phyloP scores from a whole-genome alignment of 2,329 filamentous ascomycete species.

The Endoconidiophora laricicola region DNA sequence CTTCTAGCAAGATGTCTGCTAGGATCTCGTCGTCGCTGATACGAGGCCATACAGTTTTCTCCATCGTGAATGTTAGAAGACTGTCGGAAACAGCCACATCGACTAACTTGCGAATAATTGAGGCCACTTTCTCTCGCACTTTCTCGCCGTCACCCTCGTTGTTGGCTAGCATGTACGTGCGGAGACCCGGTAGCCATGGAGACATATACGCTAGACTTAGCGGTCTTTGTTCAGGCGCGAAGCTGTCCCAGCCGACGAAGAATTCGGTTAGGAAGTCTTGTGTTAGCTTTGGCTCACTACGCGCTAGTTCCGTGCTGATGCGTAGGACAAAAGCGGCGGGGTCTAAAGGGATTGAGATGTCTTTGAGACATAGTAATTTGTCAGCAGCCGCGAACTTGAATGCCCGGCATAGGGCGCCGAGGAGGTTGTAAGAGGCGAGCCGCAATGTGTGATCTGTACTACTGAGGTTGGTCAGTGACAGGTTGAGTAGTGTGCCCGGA shows the following conservation, averaged over 20 bases:
- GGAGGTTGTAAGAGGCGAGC: constrained; percentile 49
- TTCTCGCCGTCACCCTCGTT: constrained; percentile 48
- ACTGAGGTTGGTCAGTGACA: constrained; percentile 49
- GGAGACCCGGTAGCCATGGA: constrained; percentile 47
- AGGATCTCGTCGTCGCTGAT: constrained; percentile 49
- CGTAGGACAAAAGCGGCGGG: constrained; percentile 47
- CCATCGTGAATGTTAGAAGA: constrained; percentile 40
- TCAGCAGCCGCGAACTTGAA: constrained; percentile 50
- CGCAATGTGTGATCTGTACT: constrained; percentile 43
- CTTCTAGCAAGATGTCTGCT: constrained; percentile 50
- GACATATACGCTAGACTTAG: constrained; percentile 53
- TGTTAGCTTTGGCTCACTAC: constrained; percentile 48
- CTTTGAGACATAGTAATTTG: constrained; percentile 45
- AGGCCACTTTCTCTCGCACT: constrained; percentile 45
- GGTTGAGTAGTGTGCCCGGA: constrained; percentile 50
- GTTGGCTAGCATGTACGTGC: constrained; percentile 37
- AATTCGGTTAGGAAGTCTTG: constrained; percentile 57
- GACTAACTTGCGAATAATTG: constrained; percentile 48
- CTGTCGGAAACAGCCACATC: constrained; percentile 47
- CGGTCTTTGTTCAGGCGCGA: constrained; percentile 49
- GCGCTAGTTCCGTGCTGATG: constrained; percentile 46
- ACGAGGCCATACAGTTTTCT: constrained; percentile 48
- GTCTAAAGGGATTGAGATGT: constrained; percentile 45
- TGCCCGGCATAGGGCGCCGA: constrained; percentile 48
- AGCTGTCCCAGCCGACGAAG: constrained; percentile 56